These are phyloP conservation scores for Aspergillus cavernicola DNA, from an alignment of 495 filamentous ascomycete species.

Conservation along the genomic window DNA sequence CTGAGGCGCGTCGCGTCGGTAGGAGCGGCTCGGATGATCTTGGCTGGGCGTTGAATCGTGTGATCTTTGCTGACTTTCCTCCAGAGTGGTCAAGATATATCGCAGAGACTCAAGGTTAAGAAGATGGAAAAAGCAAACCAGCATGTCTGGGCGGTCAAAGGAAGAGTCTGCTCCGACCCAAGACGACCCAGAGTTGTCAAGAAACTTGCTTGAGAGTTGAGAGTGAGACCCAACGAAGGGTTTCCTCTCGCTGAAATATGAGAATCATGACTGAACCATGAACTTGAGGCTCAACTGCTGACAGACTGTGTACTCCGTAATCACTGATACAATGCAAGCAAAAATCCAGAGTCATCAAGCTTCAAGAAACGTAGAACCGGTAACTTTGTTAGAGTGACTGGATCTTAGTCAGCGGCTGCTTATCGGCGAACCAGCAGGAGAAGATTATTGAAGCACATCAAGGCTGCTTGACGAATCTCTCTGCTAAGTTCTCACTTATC, in stretches of 20 bases:
- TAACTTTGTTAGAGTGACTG: too few relatives aligned
- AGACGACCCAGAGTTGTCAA: background rate
- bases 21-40: background rate
- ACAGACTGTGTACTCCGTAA: background rate
- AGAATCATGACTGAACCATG: background rate
- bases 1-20: background rate
- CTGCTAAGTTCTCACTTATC: too few relatives aligned
- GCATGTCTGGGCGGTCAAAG: constrained; percentile 5
- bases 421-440: background rate
- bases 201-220: background rate
- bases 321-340: too few relatives aligned
- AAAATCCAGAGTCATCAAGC: too few relatives aligned
- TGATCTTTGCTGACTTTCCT: too few relatives aligned
- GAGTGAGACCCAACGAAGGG: too few relatives aligned
- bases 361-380: too few relatives aligned
- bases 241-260: background rate
- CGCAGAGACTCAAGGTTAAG: background rate
- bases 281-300: background rate
- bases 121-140: background rate
- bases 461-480: background rate
- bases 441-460: constrained; percentile 2
- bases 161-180: constrained; percentile 6
- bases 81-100: background rate
- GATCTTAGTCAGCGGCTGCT: background rate
- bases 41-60: background rate